A percentile compares a stretch with the other conserved stretches of the same genome.
phyloP scores from a whole-genome alignment of 140 eudicot species.

The Flaveria floridana region DNA sequence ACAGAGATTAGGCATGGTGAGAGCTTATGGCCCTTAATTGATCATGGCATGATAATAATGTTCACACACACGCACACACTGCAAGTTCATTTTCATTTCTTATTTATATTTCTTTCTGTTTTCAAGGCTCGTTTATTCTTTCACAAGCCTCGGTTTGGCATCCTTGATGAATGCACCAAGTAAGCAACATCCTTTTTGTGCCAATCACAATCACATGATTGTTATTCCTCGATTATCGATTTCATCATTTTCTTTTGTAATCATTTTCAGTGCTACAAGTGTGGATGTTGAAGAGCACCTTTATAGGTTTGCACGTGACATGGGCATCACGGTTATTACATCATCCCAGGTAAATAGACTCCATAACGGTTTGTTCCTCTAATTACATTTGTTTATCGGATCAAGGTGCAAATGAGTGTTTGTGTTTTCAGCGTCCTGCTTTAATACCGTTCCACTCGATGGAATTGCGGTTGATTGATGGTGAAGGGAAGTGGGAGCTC shows the following conservation, averaged over 20 bases:
- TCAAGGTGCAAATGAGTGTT: background rate
- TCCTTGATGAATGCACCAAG: conserved; percentile 99
- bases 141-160: conserved; percentile 87
- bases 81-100: background rate
- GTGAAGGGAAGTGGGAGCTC: conserved; percentile 98
- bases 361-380: background rate
- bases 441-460: conserved; percentile 79
- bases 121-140: conserved; percentile 93
- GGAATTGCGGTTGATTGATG: conserved; percentile 86
- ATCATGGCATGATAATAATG: background rate
- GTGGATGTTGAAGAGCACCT: conserved; percentile 98
- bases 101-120: conserved; percentile 12
- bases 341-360: conserved; percentile 74
- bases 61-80: background rate
- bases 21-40: conserved; percentile 16
- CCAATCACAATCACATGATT: conserved; percentile 1
- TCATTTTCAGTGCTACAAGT: conserved; percentile 72
- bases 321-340: conserved; percentile 85
- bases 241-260: background rate
- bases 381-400: background rate
- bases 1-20: conserved; percentile 95
- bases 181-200: conserved; percentile 34
- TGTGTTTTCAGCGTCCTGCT: conserved; percentile 81
- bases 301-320: conserved; percentile 66
- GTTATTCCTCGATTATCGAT: background rate